phyloP scores from a whole-genome alignment of 257 asterid genomes.

The Nicotiana tabacum region DNA sequence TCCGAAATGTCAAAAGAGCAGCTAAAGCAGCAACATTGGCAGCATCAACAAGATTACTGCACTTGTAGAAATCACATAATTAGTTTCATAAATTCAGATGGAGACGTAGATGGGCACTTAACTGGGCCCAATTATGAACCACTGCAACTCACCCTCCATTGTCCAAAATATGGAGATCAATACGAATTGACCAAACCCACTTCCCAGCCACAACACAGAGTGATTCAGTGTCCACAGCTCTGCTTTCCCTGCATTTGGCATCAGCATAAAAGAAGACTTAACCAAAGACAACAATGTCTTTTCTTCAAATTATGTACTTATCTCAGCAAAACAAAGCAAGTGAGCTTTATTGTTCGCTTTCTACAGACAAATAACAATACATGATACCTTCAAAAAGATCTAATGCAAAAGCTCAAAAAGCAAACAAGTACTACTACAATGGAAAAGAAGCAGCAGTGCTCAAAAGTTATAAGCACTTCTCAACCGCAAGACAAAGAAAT shows the following conservation, averaged over 20 bases:
- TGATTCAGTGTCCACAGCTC: slow-evolving; percentile 95
- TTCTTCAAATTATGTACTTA: neutral
- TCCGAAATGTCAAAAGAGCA: slow-evolving; percentile 82
- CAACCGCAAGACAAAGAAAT: neutral
- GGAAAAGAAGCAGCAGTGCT: neutral
- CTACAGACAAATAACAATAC: neutral
- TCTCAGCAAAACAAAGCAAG: neutral
- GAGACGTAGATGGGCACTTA: neutral
- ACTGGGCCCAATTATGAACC: neutral
- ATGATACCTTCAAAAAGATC: neutral
- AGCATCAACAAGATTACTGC: slow-evolving; percentile 93
- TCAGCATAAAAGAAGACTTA: slow-evolving; percentile 5
- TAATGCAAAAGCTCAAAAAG: neutral
- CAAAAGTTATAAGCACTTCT: neutral
- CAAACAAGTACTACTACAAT: neutral
- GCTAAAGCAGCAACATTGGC: slow-evolving; percentile 96
- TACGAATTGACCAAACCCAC: slow-evolving; percentile 90
- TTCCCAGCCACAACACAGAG: slow-evolving; percentile 93
- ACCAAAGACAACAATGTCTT: neutral
- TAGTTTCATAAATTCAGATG: neutral
- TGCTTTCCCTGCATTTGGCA: slow-evolving; percentile 70
- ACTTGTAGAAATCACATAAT: slow-evolving; percentile 3
- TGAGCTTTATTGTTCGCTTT: neutral
- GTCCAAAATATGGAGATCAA: slow-evolving; percentile 88
- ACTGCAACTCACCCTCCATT: slow-evolving; percentile 74